phyloP scores from a whole-genome alignment of 345 rosid species.

The Garcia nutans region DNA sequence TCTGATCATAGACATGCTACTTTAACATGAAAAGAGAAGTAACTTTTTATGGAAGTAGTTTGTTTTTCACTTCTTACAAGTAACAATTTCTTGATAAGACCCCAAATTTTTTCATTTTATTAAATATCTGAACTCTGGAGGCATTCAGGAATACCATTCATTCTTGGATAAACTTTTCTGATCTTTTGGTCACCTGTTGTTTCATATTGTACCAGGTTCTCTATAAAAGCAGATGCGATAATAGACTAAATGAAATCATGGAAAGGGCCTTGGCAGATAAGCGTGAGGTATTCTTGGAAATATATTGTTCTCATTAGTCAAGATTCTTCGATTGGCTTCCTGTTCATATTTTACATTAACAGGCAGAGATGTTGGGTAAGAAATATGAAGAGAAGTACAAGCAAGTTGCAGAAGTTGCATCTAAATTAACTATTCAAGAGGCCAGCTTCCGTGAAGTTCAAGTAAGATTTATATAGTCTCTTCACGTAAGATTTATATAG shows the following conservation, averaged over 20 bases:
- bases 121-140: too few species aligned
- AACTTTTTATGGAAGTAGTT: background rate
- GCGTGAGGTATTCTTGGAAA: slow-evolving; percentile 64
- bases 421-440: slow-evolving; percentile 91
- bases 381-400: slow-evolving; percentile 97
- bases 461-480: slow-evolving; percentile 40
- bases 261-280: slow-evolving; percentile 93
- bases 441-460: slow-evolving; percentile 90
- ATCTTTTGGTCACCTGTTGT: background rate
- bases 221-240: slow-evolving; percentile 95
- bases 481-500: slow-evolving; percentile 21
- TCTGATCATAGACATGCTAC: background rate
- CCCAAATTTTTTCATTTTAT: background rate
- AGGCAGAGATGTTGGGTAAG: slow-evolving; percentile 87
- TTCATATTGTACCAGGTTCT: slow-evolving; percentile 49
- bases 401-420: slow-evolving; percentile 93
- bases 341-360: slow-evolving; percentile 29
- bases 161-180: background rate
- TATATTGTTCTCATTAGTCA: slow-evolving; percentile 13
- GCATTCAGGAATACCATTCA: too few species aligned
- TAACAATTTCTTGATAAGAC: background rate
- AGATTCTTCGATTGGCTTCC: slow-evolving; percentile 18
- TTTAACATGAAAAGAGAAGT: too few species aligned
- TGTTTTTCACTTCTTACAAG: background rate
- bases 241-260: slow-evolving; percentile 85